Evolutionary conservation across 2,329 filamentous ascomycete species (phyloP), one percentile per base, ranked within the genome.

Genomic region (Alternaria arborescens): DNA sequence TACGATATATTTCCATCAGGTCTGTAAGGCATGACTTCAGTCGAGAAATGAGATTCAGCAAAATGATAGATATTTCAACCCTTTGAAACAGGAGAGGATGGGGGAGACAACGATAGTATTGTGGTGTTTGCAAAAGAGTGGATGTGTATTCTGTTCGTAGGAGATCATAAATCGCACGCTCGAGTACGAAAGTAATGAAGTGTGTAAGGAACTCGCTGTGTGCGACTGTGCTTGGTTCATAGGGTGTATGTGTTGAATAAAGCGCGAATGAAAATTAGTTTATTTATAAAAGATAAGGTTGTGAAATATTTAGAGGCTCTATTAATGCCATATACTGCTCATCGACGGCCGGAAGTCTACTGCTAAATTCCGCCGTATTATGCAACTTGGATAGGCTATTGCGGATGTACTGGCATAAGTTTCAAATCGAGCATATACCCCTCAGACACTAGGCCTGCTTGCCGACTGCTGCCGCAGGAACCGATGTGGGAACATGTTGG

Each of bases 361-460:
- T 36, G 16, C n/a, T 24, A 16, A n/a, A 2, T n/a, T 36, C 18
- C 20, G 11, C 20, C 18, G 18, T 24, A 8, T 36, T 7, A 48
- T 48, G 30, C 30, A 36, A 48, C 36, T 5, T 48, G 20, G 20
- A 24, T 30, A 48, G 18, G 18, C 46, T 34, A 24, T 12, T 11
- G 30, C 18, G 30, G 14, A 20, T 32, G 14, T 16, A 34, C 14
- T 8, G 5, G 46, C 46, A 42, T 22, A 4, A 11, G 40, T 42
- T 42, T 14, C 11, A 22, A 22, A 16, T 12, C 18, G 20, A 32
- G 20, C 30, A 28, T 12, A 36, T 34, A 42, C 12, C 20, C 18
- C 20, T 7, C 3, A 4, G 22, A 12, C 22, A 43, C 18, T 64
- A 67, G 7, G 54, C 65, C 38, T 67, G 22, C 50, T 67, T 69